phyloP scores from a whole-genome alignment of 305 asterid species.

The Solanum hybrid region DNA sequence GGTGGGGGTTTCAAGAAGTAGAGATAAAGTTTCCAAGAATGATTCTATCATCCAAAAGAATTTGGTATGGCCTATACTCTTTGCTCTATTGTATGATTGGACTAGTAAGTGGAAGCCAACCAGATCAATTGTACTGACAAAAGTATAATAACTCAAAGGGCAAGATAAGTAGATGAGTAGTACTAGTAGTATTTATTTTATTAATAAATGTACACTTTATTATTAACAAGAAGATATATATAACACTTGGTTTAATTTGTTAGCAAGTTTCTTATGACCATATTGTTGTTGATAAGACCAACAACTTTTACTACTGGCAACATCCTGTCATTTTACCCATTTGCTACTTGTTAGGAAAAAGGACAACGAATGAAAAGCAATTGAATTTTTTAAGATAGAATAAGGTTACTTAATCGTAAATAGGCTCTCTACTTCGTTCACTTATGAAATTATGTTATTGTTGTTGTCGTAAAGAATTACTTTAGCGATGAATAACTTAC shows the following conservation, averaged over 20 bases:
- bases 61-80: slow-evolving; percentile 14
- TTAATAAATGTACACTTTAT: neutral
- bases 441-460: no score
- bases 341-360: neutral
- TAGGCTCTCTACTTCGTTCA: neutral
- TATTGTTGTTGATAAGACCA: neutral
- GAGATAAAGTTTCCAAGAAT: slow-evolving; percentile 18
- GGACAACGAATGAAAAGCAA: neutral
- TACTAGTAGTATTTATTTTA: neutral
- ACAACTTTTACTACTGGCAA: neutral
- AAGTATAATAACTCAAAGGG: slow-evolving; percentile 9
- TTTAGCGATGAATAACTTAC: no score
- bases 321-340: neutral
- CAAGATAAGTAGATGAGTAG: neutral
- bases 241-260: neutral
- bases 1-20: neutral
- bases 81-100: slow-evolving; percentile 11
- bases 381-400: neutral
- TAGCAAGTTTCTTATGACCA: neutral
- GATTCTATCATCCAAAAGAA: slow-evolving; percentile 26
- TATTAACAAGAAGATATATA: neutral
- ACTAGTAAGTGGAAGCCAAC: slow-evolving; percentile 52
- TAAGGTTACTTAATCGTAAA: neutral
- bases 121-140: slow-evolving; percentile 13
- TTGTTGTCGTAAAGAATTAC: no score